These are phyloP conservation scores for Delphinella strobiligena DNA, from an alignment of 2,329 filamentous ascomycete species.

Conservation along the genomic window DNA sequence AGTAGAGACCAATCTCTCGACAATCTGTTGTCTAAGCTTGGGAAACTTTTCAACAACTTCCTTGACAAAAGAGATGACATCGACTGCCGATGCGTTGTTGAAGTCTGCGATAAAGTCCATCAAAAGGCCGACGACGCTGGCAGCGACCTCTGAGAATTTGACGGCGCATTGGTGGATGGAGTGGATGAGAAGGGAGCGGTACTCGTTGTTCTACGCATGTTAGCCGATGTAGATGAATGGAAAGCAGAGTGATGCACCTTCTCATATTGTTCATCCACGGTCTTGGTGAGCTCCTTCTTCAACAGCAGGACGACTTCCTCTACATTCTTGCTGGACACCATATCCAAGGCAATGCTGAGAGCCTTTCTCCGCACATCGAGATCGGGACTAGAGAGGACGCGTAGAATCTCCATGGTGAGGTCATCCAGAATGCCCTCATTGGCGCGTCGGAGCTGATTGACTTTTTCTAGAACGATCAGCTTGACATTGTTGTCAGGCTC, in stretches of 20 bases:
- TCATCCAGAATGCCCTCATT: constrained; percentile 90
- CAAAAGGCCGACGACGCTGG: constrained; percentile 87
- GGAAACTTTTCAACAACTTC: constrained; percentile 98
- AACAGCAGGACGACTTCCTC: constrained; percentile 92
- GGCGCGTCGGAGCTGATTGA: constrained; percentile 74
- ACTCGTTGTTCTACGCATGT: constrained; percentile 59
- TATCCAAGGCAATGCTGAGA: constrained; percentile 78
- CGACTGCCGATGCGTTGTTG: constrained; percentile 90
- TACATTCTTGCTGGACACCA: constrained; percentile 98
- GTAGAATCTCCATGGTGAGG: constrained; percentile 90
- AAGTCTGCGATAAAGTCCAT: constrained; percentile 99
- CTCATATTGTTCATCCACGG: constrained; percentile 95
- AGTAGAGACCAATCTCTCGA: constrained; percentile 78
- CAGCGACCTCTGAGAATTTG: constrained; percentile 96
- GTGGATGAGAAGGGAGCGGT: constrained; percentile 88
- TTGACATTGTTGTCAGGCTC: constrained; percentile 99
- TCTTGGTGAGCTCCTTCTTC: constrained; percentile 97
- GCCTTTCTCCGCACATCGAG: constrained; percentile 92
- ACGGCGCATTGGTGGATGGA: constrained; percentile 98
- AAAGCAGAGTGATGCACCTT: constrained; percentile 40
- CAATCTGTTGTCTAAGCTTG: constrained; percentile 72
- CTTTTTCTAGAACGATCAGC: constrained; percentile 89
- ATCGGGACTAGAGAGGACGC: constrained; percentile 88
- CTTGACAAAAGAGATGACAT: constrained; percentile 97
- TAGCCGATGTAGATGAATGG: constrained; percentile 13